Evolutionary conservation across 1,284 basidiomycete species (phyloP).

Genomic region (Anthracocystis panici-leucophaei): DNA sequence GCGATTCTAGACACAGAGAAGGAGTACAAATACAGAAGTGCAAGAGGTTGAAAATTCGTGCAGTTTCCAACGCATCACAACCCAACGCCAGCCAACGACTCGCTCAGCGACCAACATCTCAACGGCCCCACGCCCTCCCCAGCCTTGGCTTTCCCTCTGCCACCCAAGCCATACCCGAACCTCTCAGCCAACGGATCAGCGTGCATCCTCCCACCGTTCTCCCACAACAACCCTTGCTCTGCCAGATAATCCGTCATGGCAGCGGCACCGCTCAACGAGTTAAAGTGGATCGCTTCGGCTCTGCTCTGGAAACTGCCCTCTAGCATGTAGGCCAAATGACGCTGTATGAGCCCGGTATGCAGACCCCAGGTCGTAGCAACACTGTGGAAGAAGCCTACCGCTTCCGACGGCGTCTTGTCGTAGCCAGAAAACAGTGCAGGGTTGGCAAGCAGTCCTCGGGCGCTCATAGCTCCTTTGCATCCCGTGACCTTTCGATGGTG

Average conservation of each 20-base stretch:
- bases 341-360: conserved; percentile 73
- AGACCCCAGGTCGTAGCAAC: conserved; percentile 73
- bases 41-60: neutral
- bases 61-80: neutral
- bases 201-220: neutral
- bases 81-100: conserved; percentile 29
- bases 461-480: conserved; percentile 75
- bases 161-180: conserved; percentile 22
- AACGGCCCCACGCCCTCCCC: conserved; percentile 13
- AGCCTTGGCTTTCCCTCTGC: neutral
- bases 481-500: conserved; percentile 72
- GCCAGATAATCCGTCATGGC: conserved; percentile 73
- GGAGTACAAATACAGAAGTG: conserved; percentile 19
- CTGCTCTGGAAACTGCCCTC: conserved; percentile 71
- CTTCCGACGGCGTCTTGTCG: conserved; percentile 72
- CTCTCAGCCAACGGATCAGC: conserved; percentile 31
- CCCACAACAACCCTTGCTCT: conserved; percentile 61
- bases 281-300: conserved; percentile 73
- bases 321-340: conserved; percentile 75
- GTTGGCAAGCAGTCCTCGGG: conserved; percentile 75
- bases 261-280: conserved; percentile 72
- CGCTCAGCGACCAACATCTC: conserved; percentile 25
- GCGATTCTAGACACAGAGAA: neutral
- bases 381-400: conserved; percentile 72
- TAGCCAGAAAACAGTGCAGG: conserved; percentile 75